These are phyloP conservation scores for Globisporangium uncinulatum DNA, from an alignment of 352 stramenopile species.

Conservation along the genomic window DNA sequence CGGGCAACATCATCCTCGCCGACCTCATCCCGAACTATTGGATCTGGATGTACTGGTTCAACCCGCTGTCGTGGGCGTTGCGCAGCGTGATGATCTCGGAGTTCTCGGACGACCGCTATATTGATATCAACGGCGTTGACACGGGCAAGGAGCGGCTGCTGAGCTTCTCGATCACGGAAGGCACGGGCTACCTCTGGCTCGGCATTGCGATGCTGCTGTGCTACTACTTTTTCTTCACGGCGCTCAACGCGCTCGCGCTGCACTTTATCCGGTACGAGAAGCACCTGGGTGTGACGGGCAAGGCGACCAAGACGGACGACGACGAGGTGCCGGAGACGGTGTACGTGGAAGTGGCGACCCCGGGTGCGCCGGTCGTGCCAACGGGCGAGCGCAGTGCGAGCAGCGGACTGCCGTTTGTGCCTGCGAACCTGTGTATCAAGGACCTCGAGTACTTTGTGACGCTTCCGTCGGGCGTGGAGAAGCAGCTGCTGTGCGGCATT, in stretches of 20 bases:
- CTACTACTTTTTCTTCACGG: constrained; percentile 42
- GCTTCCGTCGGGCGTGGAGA: constrained; percentile 24
- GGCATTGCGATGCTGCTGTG: constrained; percentile 24
- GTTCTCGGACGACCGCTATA: constrained; percentile 19
- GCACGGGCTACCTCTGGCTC: constrained; percentile 21
- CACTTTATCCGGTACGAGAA: constrained; percentile 32
- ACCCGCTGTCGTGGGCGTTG: constrained; percentile 33
- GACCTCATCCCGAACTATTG: constrained; percentile 36
- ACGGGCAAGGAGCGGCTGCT: constrained; percentile 5
- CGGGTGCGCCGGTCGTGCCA: constrained; percentile 1
- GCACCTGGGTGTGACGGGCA: constrained; percentile 7
- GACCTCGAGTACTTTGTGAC: constrained; percentile 42
- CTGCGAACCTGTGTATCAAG: constrained; percentile 22
- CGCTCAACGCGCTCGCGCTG: constrained; percentile 29
- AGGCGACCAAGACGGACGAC: background rate
- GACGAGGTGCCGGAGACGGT: background rate
- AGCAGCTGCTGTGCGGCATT: constrained; percentile 32
- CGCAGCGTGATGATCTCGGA: constrained; percentile 27
- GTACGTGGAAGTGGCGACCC: background rate
- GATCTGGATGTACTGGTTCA: constrained; percentile 49
- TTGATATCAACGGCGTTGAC: too few species aligned
- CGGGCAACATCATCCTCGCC: constrained; percentile 36
- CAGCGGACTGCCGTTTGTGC: constrained; percentile 14
- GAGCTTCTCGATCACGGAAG: constrained; percentile 13
- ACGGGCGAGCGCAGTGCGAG: background rate